Base-by-base conservation (phyloP, 2,329 filamentous ascomycete species). In the Ascocoryne sarcoides region DNA sequence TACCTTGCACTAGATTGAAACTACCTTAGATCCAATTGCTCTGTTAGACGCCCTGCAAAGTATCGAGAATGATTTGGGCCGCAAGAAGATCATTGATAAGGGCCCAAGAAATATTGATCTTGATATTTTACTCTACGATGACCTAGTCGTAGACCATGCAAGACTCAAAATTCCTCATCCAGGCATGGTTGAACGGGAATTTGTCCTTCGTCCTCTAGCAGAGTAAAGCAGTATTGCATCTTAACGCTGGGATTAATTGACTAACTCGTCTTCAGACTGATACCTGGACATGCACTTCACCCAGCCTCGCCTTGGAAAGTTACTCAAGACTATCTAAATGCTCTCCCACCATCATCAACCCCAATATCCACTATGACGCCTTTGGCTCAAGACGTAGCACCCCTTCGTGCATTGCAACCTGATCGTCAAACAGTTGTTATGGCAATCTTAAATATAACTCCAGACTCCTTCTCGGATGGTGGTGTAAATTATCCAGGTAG, bases 401-500 rank as follows among this genome's bases (percentile, higher is more conserved):
- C 76, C 1, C 63, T 92, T 29, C 74, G 75, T 37, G 70, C 84
- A 14, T 64, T 77, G 20, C 64, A 67, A 21, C 64, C 70, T 5
- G 67, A 70, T 10, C 53, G 59, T 35, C 69, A 66, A 39, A 95
- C 90, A 0, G 76, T 78, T 33, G 65, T 95, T 51, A 98, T 98
- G 92, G 85, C 84, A 40, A 94, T 98, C 48, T 70, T 96, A 33
- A 98, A 98, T 62, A 67, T 94, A 38, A 96, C 92, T 0, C 90
- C 90, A 0, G 90, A 98, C 64, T 96, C 90, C 8, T 98, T 98
- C 67, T 96, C 90, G 1, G 89, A 96, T 58, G 90, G 88, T 39
- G 88, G 88, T 7, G 56, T 68, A 7, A 75, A 88, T 60, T 32
- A 12, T n/a, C 1, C n/a, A 15, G n/a, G 14, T 12, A n/a, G n/a